Percentiles rank a stretch among this genome's conserved stretches.
phyloP scores from a whole-genome alignment of 257 asterid species.

The Solanum virginianum region DNA sequence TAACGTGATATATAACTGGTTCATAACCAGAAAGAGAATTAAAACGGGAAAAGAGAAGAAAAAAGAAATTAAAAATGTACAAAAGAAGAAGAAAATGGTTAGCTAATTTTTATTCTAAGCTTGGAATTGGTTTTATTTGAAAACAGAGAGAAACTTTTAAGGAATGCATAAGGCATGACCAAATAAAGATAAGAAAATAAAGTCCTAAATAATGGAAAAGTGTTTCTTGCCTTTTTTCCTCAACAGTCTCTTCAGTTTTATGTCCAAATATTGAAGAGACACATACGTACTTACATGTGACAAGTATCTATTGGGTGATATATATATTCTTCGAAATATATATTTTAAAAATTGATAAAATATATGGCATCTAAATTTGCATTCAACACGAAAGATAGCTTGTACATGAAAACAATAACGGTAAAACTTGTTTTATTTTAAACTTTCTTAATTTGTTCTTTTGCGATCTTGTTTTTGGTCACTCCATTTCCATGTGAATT shows the following conservation, averaged over 20 bases:
- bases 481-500: background rate
- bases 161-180: background rate
- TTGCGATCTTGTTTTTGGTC: background rate
- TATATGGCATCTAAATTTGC: background rate
- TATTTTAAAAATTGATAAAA: background rate
- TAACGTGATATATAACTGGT: background rate
- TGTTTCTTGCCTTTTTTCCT: background rate
- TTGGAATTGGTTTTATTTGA: background rate
- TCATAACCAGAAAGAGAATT: background rate
- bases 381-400: background rate
- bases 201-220: background rate
- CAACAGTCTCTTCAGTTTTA: background rate
- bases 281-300: background rate
- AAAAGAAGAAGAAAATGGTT: background rate
- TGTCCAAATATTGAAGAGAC: background rate
- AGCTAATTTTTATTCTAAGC: background rate
- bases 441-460: background rate
- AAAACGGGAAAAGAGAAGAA: background rate
- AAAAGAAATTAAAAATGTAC: background rate
- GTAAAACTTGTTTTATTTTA: background rate
- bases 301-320: background rate
- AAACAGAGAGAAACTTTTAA: background rate
- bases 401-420: background rate
- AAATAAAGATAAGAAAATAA: background rate
- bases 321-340: background rate